phyloP scores from a whole-genome alignment of 805 yeast species.

The Schwanniomyces occidentalis region DNA sequence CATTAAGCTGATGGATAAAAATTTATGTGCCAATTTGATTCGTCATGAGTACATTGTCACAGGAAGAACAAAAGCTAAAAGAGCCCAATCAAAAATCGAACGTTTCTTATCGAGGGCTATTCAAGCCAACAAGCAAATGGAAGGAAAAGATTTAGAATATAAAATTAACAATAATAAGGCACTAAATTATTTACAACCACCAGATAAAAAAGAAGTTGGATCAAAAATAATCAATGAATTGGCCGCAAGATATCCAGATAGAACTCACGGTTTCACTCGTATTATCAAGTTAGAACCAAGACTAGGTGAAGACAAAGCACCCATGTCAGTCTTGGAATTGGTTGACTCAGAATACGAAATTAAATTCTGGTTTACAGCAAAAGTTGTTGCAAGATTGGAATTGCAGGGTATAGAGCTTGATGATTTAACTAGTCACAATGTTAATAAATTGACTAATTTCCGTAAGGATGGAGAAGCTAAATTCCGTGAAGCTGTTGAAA shows the following conservation, averaged over 20 bases:
- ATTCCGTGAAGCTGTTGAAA: constrained; percentile 65
- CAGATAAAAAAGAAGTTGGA: constrained; percentile 34
- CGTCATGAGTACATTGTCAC: constrained; percentile 47
- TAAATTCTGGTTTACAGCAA: constrained; percentile 76
- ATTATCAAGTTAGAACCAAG: constrained; percentile 82
- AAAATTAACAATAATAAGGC: constrained; percentile 16
- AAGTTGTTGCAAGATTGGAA: constrained; percentile 78
- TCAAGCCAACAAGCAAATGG: constrained; percentile 22
- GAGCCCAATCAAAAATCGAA: constrained; percentile 44
- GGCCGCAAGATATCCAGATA: constrained; percentile 57
- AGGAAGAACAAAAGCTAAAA: constrained; percentile 43
- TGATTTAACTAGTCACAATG: constrained; percentile 54
- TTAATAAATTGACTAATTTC: constrained; percentile 46
- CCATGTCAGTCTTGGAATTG: constrained; percentile 83
- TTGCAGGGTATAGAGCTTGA: constrained; percentile 55
- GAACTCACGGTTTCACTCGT: constrained; percentile 85
- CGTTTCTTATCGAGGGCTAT: constrained; percentile 35
- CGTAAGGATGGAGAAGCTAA: constrained; percentile 51
- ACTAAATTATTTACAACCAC: constrained; percentile 49
- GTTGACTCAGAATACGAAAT: constrained; percentile 69
- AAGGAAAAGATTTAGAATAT: constrained; percentile 12
- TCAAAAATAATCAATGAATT: constrained; percentile 71
- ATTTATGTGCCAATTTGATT: constrained; percentile 42
- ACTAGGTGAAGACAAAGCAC: constrained; percentile 80
- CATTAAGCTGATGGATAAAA: constrained; percentile 45